Evolutionary conservation across 2,329 filamentous ascomycete genomes (phyloP).

Genomic region (Hymenotorrendiella dingleyae): DNA sequence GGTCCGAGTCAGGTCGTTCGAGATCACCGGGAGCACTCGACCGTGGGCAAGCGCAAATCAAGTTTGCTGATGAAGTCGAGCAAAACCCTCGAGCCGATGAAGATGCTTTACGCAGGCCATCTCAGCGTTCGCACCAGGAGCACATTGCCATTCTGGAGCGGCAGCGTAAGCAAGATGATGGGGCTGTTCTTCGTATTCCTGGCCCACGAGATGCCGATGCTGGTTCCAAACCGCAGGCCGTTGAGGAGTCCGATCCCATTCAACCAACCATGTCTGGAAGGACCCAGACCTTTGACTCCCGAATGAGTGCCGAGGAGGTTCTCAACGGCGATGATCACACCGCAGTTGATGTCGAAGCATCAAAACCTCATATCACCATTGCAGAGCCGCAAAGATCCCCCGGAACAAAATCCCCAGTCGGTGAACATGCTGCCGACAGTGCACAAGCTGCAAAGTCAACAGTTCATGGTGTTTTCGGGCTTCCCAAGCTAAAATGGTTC

Average conservation of each 20-base stretch:
- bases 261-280: constrained; percentile 14
- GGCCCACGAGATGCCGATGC: constrained; percentile 86
- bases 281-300: constrained; percentile 15
- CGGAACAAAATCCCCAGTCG: constrained; percentile 8
- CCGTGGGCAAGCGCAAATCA: constrained; percentile 36
- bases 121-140: constrained; percentile 57
- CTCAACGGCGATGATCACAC: constrained; percentile 15
- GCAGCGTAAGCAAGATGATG: constrained; percentile 68
- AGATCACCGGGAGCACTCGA: constrained; percentile 5
- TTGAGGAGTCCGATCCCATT: constrained; percentile 35
- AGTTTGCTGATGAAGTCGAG: constrained; percentile 62
- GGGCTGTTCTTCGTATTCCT: constrained; percentile 77
- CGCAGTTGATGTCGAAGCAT: constrained; percentile 25
- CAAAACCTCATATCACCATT: constrained; percentile 26
- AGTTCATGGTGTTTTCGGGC: constrained; percentile 31
- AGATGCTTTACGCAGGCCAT: constrained; percentile 44
- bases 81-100: constrained; percentile 38
- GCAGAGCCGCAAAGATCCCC: constrained; percentile 22
- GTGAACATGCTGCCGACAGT: constrained; percentile 29
- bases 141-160: constrained; percentile 85
- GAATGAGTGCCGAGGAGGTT: constrained; percentile 5
- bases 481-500: constrained; percentile 38
- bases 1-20: constrained; percentile 12
- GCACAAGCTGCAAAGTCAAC: constrained; percentile 18
- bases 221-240: constrained; percentile 62